Evolutionary conservation across 2,329 filamentous ascomycete genomes (phyloP).

Genomic region (Penicillium sp.): DNA sequence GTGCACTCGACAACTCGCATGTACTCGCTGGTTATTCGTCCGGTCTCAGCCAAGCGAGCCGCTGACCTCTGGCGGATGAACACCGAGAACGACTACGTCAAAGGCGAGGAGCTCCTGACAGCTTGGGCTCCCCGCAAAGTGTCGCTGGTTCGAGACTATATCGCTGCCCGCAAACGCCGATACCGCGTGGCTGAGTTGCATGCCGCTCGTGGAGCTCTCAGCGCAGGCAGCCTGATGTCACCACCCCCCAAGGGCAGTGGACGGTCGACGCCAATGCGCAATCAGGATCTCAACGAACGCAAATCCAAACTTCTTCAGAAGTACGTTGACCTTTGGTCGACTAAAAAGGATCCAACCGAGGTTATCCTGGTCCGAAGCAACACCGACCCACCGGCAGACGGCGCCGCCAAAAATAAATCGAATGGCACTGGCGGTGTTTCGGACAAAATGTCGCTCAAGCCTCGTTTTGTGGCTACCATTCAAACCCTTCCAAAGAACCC

Average conservation of each 20-base stretch:
- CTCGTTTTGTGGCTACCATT: conserved; percentile 71
- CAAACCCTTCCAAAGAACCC: conserved; percentile 78
- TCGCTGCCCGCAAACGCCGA: conserved; percentile 70
- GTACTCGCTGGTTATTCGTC: conserved; percentile 82
- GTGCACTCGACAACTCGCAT: conserved; percentile 84
- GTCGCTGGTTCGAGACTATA: conserved; percentile 84
- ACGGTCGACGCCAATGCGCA: conserved; percentile 26
- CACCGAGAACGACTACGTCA: conserved; percentile 91
- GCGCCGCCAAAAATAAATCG: conserved; percentile 30
- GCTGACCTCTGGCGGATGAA: conserved; percentile 96
- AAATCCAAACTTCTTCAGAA: conserved; percentile 41
- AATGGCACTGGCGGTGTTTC: conserved; percentile 28
- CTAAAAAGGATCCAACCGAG: conserved; percentile 42
- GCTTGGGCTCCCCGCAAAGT: conserved; percentile 88
- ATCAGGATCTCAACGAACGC: conserved; percentile 37
- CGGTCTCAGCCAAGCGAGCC: conserved; percentile 83
- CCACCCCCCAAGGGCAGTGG: conserved; percentile 29
- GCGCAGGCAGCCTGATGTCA: conserved; percentile 39
- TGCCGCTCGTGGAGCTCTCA: conserved; percentile 50
- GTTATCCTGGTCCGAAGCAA: conserved; percentile 44
- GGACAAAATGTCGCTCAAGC: conserved; percentile 46
- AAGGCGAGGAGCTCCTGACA: conserved; percentile 83
- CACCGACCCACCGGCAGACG: conserved; percentile 44
- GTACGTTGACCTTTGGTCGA: conserved; percentile 44
- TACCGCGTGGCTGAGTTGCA: conserved; percentile 77